Percentiles rank a stretch among this genome's conserved stretches.
Evolutionary conservation across 768 basidiomycete species (phyloP).

Genomic region (Tricholoma furcatifolium): DNA sequence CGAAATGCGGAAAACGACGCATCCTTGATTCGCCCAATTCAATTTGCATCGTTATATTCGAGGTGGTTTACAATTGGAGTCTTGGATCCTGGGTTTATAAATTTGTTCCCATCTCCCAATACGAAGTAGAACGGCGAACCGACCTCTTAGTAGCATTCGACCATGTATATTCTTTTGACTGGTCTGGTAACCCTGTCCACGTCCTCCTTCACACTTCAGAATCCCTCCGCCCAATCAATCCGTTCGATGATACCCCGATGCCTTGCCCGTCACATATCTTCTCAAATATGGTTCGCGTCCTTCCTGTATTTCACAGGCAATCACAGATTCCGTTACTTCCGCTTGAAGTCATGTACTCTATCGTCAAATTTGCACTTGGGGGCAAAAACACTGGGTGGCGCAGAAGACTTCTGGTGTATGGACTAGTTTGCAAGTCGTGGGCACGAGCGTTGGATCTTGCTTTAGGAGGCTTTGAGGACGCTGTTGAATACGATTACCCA

Average conservation of each 20-base stretch:
- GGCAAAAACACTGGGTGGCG: constrained; percentile 6
- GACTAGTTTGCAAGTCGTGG: constrained; percentile 11
- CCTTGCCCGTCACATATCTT: background rate
- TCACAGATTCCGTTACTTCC: background rate
- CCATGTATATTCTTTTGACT: background rate
- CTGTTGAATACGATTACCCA: background rate
- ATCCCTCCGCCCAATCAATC: background rate
- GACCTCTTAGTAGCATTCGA: constrained; percentile 1
- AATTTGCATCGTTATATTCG: constrained; percentile 3
- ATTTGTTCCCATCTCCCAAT: background rate
- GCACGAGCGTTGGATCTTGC: constrained; percentile 3
- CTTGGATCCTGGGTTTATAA: background rate
- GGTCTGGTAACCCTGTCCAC: background rate
- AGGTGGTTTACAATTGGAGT: background rate
- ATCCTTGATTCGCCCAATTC: background rate
- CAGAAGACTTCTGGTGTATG: background rate
- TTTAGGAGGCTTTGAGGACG: constrained; percentile 4
- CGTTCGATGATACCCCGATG: background rate
- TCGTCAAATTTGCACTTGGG: constrained; percentile 1
- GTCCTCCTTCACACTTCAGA: constrained; percentile 2
- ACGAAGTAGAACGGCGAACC: background rate
- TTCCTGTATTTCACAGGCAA: background rate
- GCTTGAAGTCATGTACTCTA: background rate
- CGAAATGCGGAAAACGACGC: background rate
- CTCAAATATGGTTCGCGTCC: constrained; percentile 1